Conservation (phyloP, 192 early-diverging fungal species). For the Rhizoclosmatium globosum region DNA sequence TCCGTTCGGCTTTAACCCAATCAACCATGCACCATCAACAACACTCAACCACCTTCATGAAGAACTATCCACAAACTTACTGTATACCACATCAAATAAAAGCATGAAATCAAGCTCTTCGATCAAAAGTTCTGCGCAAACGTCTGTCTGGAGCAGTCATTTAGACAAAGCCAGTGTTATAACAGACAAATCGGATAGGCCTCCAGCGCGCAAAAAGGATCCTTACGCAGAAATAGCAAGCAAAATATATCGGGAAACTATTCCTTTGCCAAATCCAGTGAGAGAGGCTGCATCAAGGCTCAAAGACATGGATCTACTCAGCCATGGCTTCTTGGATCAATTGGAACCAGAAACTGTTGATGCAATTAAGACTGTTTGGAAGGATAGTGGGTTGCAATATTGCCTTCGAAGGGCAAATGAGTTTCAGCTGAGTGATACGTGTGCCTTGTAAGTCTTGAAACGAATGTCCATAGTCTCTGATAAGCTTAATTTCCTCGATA, state of each 20-base stretch:
- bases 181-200: neutral
- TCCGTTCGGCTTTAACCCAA: slow-evolving; percentile 33
- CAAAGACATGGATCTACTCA: neutral
- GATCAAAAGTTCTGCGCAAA: neutral
- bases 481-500: too few relatives aligned
- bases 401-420: slow-evolving; percentile 44
- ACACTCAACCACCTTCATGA: neutral
- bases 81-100: neutral
- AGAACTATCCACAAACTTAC: too few relatives aligned
- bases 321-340: neutral
- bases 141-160: neutral
- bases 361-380: slow-evolving; percentile 43
- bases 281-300: neutral
- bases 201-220: neutral
- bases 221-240: neutral
- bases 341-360: neutral
- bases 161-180: neutral
- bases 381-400: slow-evolving; percentile 44
- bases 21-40: neutral
- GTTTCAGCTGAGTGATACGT: slow-evolving; percentile 54
- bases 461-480: neutral
- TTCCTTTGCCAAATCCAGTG: neutral
- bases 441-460: slow-evolving; percentile 41
- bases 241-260: neutral
- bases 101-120: neutral